Evolutionary conservation across 140 eudicot species (phyloP).

Genomic region (Erigeron philadelphicus): DNA sequence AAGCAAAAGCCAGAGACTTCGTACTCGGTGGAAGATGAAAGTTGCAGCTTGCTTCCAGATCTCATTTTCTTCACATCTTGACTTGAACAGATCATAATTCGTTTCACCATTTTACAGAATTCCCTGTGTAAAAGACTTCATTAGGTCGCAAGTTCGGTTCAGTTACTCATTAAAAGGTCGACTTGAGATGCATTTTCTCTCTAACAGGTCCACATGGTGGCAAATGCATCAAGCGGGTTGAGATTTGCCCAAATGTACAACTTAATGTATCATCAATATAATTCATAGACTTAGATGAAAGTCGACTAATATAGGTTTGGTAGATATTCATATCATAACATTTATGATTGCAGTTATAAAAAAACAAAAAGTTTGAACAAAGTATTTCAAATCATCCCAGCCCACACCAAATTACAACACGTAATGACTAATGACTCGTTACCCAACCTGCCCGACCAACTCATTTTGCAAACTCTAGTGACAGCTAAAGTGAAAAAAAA

Average conservation of each 20-base stretch:
- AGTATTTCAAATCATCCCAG: not conserved
- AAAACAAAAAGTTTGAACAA: not conserved
- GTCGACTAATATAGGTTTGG: too few species aligned
- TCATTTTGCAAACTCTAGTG: too few species aligned
- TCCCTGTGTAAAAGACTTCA: constrained; percentile 33
- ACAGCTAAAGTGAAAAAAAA: too few species aligned
- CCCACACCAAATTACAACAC: not conserved
- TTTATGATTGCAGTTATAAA: too few species aligned
- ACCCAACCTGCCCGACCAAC: too few species aligned
- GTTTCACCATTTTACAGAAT: constrained; percentile 72
- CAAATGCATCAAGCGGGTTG: not conserved
- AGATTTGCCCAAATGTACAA: not conserved
- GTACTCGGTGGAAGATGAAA: constrained; percentile 36
- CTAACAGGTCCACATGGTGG: constrained; percentile 1
- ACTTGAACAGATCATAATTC: constrained; percentile 69
- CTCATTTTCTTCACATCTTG: constrained; percentile 85
- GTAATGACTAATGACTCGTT: not conserved
- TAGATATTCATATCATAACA: too few species aligned
- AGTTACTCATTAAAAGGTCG: not conserved
- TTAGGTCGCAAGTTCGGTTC: not conserved
- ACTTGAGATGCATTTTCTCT: not conserved
- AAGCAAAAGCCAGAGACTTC: constrained; percentile 44
- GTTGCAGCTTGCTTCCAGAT: constrained; percentile 54
- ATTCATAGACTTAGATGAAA: too few species aligned
- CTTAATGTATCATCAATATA: not conserved